These are phyloP conservation scores for Elaeagnus macrophylla DNA, from an alignment of 306 rosid genomes.

Conservation along the genomic window DNA sequence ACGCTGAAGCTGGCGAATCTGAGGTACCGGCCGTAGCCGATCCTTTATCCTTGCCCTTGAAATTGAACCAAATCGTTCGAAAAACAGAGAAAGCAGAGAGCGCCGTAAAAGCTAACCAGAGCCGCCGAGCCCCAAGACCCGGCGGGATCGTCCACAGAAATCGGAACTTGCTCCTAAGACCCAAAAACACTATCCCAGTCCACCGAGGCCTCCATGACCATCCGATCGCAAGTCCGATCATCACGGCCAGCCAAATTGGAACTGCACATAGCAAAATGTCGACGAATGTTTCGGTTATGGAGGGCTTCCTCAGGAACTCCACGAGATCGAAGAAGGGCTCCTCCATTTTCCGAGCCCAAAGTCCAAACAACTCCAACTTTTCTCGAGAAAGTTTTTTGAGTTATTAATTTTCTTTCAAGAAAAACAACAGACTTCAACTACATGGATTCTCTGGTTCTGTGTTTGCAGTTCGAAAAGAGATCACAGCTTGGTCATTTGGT, in stretches of 20 bases:
- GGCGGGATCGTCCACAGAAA: constrained; percentile 91
- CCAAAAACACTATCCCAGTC: constrained; percentile 85
- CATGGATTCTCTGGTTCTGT: not conserved
- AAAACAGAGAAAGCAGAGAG: constrained; percentile 82
- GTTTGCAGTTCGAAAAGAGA: not conserved
- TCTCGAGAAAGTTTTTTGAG: not conserved
- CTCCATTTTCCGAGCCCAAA: constrained; percentile 36
- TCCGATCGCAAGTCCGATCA: constrained; percentile 83
- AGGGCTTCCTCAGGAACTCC: constrained; percentile 69
- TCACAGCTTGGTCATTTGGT: not conserved
- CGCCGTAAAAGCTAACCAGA: constrained; percentile 91
- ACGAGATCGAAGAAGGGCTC: constrained; percentile 59
- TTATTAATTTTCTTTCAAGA: constrained; percentile 2
- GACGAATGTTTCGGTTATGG: constrained; percentile 82
- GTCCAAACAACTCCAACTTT: not conserved
- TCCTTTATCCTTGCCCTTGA: constrained; percentile 34
- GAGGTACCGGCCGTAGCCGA: constrained; percentile 6
- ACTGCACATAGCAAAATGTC: constrained; percentile 89
- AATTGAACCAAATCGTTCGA: constrained; percentile 67
- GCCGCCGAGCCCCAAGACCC: constrained; percentile 87
- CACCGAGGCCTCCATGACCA: constrained; percentile 98
- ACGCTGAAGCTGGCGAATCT: constrained; percentile 4
- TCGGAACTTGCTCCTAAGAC: constrained; percentile 80
- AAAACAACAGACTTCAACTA: constrained; percentile 7
- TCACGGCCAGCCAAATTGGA: constrained; percentile 96